A percentile compares a stretch with the other conserved stretches of the same genome.
Evolutionary conservation across 331 rosid species (phyloP).

Genomic region (Quercus tomentella): DNA sequence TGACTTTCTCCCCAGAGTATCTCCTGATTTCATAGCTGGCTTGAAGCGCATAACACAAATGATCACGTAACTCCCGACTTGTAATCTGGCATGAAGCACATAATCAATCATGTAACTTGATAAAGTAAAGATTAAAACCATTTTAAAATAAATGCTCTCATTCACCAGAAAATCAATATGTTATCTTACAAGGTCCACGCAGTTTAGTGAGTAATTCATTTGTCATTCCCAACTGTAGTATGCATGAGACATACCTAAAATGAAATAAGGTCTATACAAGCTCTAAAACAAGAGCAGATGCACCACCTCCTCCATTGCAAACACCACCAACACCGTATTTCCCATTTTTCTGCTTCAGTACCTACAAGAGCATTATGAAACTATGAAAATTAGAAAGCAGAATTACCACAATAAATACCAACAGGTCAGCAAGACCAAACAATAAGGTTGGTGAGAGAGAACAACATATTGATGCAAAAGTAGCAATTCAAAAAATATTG

Average conservation of each 20-base stretch:
- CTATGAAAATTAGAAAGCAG: neutral
- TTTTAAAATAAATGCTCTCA: neutral
- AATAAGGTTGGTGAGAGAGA: neutral
- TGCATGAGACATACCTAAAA: neutral
- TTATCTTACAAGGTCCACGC: neutral
- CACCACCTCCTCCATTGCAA: conserved; percentile 99
- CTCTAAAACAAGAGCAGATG: conserved; percentile 97
- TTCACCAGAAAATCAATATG: too few species aligned
- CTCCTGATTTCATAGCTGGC: neutral
- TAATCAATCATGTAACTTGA: neutral
- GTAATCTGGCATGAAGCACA: neutral
- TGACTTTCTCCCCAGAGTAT: conserved; percentile 1
- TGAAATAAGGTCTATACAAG: conserved; percentile 43
- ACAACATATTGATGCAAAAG: neutral
- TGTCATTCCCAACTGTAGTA: neutral
- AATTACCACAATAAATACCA: neutral
- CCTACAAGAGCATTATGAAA: conserved; percentile 37
- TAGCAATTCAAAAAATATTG: neutral
- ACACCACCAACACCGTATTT: conserved; percentile 94
- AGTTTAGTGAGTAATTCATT: neutral
- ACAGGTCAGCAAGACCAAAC: neutral
- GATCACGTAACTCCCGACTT: neutral
- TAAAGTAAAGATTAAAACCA: neutral
- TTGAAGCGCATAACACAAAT: neutral
- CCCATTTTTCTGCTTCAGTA: conserved; percentile 78